These are phyloP conservation scores for Pochonia chlamydosporia DNA, from an alignment of 2,329 filamentous ascomycete species.

Conservation along the genomic window DNA sequence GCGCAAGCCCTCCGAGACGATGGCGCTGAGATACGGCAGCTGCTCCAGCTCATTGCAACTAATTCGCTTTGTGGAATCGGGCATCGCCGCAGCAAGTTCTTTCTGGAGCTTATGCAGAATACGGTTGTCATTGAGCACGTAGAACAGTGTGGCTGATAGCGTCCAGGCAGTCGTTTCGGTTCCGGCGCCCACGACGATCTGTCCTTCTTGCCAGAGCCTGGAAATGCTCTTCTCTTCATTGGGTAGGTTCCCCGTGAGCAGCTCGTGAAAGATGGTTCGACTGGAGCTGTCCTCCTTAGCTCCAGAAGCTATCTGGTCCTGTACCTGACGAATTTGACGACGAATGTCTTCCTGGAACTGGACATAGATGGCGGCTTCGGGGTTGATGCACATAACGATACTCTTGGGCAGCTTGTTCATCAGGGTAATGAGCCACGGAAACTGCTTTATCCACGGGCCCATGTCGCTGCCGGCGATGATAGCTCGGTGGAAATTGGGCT, in stretches of 20 bases:
- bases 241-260: neutral
- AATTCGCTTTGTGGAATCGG: neutral
- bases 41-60: neutral
- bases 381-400: no score
- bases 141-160: neutral
- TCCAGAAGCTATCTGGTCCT: neutral
- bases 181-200: neutral
- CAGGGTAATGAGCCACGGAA: no score
- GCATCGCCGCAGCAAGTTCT: neutral
- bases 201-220: neutral
- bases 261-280: neutral
- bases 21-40: neutral
- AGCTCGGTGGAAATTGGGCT: no score
- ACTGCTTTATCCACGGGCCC: no score
- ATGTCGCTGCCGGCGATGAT: no score
- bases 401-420: no score
- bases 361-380: no score
- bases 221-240: neutral
- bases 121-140: neutral
- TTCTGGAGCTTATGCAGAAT: neutral
- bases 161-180: neutral
- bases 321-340: no score
- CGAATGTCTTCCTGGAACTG: no score
- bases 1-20: neutral
- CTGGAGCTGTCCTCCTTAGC: neutral